Base-by-base conservation (phyloP, 345 rosid species). In the Ceriops zippeliana region DNA sequence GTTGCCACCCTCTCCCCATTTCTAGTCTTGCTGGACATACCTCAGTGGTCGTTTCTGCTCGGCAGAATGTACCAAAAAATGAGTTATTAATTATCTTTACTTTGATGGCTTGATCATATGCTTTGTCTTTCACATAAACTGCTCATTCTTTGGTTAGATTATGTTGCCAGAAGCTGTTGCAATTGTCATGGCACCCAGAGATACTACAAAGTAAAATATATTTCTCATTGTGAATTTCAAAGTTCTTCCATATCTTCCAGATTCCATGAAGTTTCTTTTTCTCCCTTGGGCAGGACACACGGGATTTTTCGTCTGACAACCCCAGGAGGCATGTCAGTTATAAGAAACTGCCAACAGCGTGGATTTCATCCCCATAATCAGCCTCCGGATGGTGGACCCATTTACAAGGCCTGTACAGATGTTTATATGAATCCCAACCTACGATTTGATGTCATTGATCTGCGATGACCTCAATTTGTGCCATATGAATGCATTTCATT, bases 111-210 rank as follows among this genome's bases (percentile, higher is more conserved):
- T 56, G 16, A 58, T 52, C n/a, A 24, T 30, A 49, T 28, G 24
- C 19, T 63, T 63, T 42, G 58, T 22, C 60, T 34, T 32, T 73
- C 58, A 31, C 65, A 11, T 24, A 8, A 27, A 69, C 64, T 35
- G 52, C 63, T 58, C 53, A 6, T 62, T 75, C 34, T 67, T 66
- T 66, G 61, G 65, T 60, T 84, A 91, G 98, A 91, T 91, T 59
- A 95, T 95, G 99, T 72, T 91, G 81, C 99, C 99, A 0, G 96
- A 91, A 89, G 64, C 98, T 42, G 96, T 91, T 63, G 99, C 99
- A n/a, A 88, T 91, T n/a, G 99, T 90, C 58, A 91, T 91, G 99
- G 96, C 99, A 15, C 98, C 98, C 58, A 84, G 70, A 76, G 99
- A 90, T 80, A 42, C 85, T 52, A 73, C 91, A 37, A 91, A 90